Percentiles rank a stretch among this genome's conserved stretches.
phyloP scores from a whole-genome alignment of 2,329 filamentous ascomycete species.

The Monilinia polystroma region DNA sequence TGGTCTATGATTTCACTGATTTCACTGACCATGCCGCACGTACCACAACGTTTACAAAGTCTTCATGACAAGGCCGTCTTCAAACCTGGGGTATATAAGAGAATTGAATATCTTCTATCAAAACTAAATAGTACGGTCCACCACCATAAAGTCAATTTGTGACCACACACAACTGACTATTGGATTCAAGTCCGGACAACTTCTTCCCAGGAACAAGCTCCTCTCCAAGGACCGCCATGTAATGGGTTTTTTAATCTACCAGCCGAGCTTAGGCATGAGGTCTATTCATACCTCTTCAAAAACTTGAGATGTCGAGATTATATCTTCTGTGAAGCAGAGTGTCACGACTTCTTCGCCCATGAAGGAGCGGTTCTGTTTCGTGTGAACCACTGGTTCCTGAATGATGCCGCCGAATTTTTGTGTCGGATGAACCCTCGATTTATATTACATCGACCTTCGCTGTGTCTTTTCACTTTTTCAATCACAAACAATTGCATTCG shows the following conservation, averaged over 20 bases:
- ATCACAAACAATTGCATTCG: constrained; percentile 16
- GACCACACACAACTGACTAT: constrained; percentile 14
- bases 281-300: constrained; percentile 22
- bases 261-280: constrained; percentile 16
- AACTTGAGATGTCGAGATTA: constrained; percentile 20
- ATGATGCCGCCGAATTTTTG: constrained; percentile 20
- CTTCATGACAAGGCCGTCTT: constrained; percentile 13
- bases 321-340: constrained; percentile 20
- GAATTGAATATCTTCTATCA: constrained; percentile 7
- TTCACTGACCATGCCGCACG: constrained; percentile 20
- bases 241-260: constrained; percentile 19
- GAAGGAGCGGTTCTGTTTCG: constrained; percentile 16
- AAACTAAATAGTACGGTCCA: constrained; percentile 18
- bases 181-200: background rate
- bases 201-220: constrained; percentile 5
- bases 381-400: constrained; percentile 19
- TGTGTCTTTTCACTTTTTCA: constrained; percentile 17
- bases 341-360: constrained; percentile 13
- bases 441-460: constrained; percentile 19
- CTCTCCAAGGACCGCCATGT: background rate
- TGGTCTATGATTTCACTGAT: constrained; percentile 8
- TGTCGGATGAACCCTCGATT: constrained; percentile 21
- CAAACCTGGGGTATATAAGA: constrained; percentile 13
- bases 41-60: constrained; percentile 5
- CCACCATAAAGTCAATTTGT: constrained; percentile 6